Base-by-base conservation (phyloP, 805 yeast species). In the Saccharomycopsis lassenensis region DNA sequence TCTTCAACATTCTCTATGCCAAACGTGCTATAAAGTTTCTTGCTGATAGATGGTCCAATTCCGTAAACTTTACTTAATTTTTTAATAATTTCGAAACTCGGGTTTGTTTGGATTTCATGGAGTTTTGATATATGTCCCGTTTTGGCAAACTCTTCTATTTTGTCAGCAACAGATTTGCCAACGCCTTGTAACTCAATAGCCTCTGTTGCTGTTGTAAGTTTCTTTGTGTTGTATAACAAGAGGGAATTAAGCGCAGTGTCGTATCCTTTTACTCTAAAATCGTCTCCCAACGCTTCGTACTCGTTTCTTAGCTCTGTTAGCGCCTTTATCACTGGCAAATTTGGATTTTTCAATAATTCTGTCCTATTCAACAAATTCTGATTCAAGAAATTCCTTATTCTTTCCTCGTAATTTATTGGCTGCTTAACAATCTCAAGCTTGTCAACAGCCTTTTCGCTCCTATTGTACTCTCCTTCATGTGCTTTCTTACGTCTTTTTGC, bases 11-110 rank as follows among this genome's bases (percentile, higher is more conserved):
- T 55, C 11, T 63, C 46, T 19, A 49, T 46, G 3, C 69, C 67
- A 24, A 24, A 35, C 37, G 58, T 53, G 4, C 53, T 41, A 31
- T 60, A 57, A 61, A 72, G 62, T 32, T 53, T 47, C 18, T 50
- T 44, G 0, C 77, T 71, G 3, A 53, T 50, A 5, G 36, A 46
- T 3, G 59, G 54, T 0, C 77, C 78, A 6, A 73, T 73, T 1
- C 77, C 75, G 45, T 65, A 60, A 3, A 73, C 60, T 1, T 59
- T 54, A 27, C 55, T 51, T 29, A 73, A 60, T 28, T 49, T 36
- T 15, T 50, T 47, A 23, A 67, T 34, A 3, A 54, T 44, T 10
- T 46, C 38, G 10, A 51, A 34, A 11, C 49, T 40, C 8, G 51
- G 51, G 33, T 60, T 57, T 45, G 31, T 48, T 44, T 34, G 43